These are phyloP conservation scores for Lodderomyces elongisporus DNA, from an alignment of 1,139 yeast genomes.

Conservation along the genomic window DNA sequence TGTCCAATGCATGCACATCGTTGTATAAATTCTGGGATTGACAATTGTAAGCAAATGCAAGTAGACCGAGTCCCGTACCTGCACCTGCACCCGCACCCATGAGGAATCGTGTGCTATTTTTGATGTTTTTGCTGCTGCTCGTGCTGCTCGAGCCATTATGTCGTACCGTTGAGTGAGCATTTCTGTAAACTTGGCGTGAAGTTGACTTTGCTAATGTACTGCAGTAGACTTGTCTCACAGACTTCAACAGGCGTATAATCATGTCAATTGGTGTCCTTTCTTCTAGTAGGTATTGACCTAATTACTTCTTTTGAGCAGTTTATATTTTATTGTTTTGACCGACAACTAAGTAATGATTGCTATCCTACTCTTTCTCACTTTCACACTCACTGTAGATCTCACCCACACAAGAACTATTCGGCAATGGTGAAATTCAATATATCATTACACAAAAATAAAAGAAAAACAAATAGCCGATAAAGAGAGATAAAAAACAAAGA, in stretches of 20 bases:
- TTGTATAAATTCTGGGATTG: slow-evolving; percentile 14
- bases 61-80: background rate
- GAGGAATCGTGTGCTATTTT: background rate
- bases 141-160: background rate
- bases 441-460: too few relatives aligned
- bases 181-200: background rate
- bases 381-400: too few relatives aligned
- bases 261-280: too few relatives aligned
- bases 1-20: slow-evolving; percentile 32
- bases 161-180: background rate
- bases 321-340: too few relatives aligned
- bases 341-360: too few relatives aligned
- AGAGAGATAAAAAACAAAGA: too few relatives aligned
- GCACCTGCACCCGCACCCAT: background rate
- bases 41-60: background rate
- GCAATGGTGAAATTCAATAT: too few relatives aligned
- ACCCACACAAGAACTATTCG: too few relatives aligned
- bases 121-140: background rate
- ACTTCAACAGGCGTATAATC: background rate
- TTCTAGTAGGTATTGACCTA: too few relatives aligned
- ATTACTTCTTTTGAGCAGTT: too few relatives aligned
- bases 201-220: background rate
- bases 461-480: too few relatives aligned
- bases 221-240: background rate
- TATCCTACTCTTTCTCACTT: too few relatives aligned